Base-by-base conservation (phyloP, 2,329 filamentous ascomycete species). In the Daldinia sp. region DNA sequence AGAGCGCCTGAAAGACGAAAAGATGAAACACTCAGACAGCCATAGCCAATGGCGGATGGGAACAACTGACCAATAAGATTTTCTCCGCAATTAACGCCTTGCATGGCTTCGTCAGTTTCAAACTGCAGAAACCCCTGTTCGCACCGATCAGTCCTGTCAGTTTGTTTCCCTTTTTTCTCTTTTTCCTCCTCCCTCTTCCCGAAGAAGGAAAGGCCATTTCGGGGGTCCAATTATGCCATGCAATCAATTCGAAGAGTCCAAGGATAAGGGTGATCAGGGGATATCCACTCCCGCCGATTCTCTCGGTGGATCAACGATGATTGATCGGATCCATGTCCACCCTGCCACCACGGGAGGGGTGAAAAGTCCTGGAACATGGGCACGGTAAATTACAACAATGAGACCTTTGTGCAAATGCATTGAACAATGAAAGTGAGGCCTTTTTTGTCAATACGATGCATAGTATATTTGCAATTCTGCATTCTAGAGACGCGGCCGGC, bases 11-110 rank as follows among this genome's bases (percentile, higher is more conserved):
- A 61, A n/a, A n/a, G n/a, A n/a, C n/a, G n/a, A n/a, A n/a, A 58
- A 64, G 25, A 57, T 72, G 71, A 74, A 74, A 73, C 71, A 63
- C 54, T 63, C 56, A 64, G 57, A 29, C 64, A 63, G 59, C 57
- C 48, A 68, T 45, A 43, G 57, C 67, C 70, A 68, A 71, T 66
- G 50, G 27, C 59, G 37, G 23, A n/a, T 41, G 55, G 34, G 66
- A 71, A 69, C 64, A 64, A 32, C 11, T 17, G 47, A 7, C 71
- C 71, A 73, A 74, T 73, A 41, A 64, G n/a, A 51, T 30, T 57
- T 55, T 62, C 53, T 57, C 56, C 64, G 48, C 61, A 49, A 58
- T 61, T 53, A 58, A 63, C 58, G 61, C 61, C 65, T 58, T 66
- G 65, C 67, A 63, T 65, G 63, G 58, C 51, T 53, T 62, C 57